A percentile compares a stretch with the other conserved stretches of the same genome.
These are phyloP conservation scores for Raddia distichophylla DNA, from an alignment of 176 grass and related monocot species.

Conservation along the genomic window DNA sequence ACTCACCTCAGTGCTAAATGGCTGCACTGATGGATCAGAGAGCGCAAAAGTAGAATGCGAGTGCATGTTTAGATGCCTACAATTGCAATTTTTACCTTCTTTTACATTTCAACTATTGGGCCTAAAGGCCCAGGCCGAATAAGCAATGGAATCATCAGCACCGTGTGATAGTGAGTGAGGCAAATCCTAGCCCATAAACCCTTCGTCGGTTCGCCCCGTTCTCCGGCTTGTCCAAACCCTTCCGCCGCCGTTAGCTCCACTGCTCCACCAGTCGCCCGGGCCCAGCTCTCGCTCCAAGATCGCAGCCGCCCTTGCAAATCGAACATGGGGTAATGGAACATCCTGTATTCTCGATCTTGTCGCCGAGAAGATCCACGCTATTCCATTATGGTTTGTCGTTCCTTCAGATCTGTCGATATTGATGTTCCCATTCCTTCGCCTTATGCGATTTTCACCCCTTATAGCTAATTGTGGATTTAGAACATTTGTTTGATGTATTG, in stretches of 20 bases:
- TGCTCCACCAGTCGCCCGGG: not conserved
- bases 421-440: not conserved
- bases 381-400: not conserved
- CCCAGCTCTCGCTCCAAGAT: not conserved
- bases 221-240: slow-evolving; percentile 8
- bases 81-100: too few species aligned
- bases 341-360: not conserved
- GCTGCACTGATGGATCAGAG: too few species aligned
- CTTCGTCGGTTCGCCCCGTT: not conserved
- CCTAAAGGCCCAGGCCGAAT: not conserved
- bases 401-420: slow-evolving; percentile 13
- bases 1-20: too few species aligned
- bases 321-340: slow-evolving; percentile 43
- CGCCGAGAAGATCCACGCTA: not conserved
- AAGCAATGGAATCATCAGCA: not conserved
- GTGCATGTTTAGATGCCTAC: too few species aligned
- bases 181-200: not conserved
- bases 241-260: slow-evolving; percentile 5
- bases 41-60: too few species aligned
- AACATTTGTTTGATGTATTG: not conserved
- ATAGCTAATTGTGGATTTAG: not conserved
- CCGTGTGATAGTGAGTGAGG: not conserved
- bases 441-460: not conserved
- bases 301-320: not conserved
- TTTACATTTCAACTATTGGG: too few species aligned